phyloP scores from a whole-genome alignment of 192 early-diverging fungal species.

The Podila epicladia region DNA sequence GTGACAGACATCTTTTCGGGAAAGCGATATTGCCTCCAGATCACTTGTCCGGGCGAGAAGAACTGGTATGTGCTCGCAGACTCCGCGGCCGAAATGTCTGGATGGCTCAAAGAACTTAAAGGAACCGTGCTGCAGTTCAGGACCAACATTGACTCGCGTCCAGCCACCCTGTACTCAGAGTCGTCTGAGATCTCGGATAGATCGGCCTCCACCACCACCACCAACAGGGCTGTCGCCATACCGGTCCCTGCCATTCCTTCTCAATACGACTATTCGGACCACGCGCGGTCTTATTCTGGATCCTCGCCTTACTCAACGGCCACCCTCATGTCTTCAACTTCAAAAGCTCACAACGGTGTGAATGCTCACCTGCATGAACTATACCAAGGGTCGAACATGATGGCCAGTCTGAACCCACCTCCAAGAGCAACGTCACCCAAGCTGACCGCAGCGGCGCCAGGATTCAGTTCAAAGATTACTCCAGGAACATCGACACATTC shows the following conservation, averaged over 20 bases:
- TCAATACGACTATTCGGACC: conserved; percentile 17
- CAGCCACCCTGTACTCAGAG: conserved; percentile 29
- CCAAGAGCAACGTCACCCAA: conserved; percentile 39
- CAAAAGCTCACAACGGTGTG: neutral
- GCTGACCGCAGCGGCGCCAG: conserved; percentile 13
- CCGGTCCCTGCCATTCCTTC: conserved; percentile 17
- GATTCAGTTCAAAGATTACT: neutral
- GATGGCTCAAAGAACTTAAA: conserved; percentile 55
- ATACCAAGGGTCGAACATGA: conserved; percentile 9
- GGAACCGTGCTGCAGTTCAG: conserved; percentile 26
- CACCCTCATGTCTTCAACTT: neutral
- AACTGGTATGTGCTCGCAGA: conserved; percentile 55
- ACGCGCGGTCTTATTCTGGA: conserved; percentile 8
- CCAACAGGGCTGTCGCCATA: neutral
- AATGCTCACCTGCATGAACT: conserved; percentile 2
- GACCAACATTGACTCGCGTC: conserved; percentile 4
- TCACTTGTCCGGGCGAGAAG: conserved; percentile 44
- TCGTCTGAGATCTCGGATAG: conserved; percentile 29
- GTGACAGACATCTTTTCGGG: conserved; percentile 53
- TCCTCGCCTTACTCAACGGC: conserved; percentile 4
- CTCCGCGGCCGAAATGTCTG: conserved; percentile 52
- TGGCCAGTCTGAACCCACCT: conserved; percentile 35
- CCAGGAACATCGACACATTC: conserved; percentile 3
- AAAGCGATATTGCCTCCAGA: conserved; percentile 48
- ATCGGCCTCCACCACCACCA: conserved; percentile 7